Conservation (phyloP, 1,139 yeast species). For the Suhomyces maxii region DNA sequence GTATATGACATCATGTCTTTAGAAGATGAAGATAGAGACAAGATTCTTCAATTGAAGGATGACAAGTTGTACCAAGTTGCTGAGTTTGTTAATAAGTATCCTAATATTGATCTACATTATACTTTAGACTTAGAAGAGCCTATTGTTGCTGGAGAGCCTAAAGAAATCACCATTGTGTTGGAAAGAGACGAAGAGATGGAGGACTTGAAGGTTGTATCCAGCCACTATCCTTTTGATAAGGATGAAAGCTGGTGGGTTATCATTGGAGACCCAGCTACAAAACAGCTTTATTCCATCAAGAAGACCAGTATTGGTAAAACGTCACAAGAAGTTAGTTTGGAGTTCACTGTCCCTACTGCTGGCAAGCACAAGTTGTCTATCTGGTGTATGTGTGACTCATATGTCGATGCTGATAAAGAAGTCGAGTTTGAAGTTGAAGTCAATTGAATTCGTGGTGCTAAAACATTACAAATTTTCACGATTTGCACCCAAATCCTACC, state of each 20-base stretch:
- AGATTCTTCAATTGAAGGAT: slow-evolving; percentile 56
- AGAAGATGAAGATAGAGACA: slow-evolving; percentile 76
- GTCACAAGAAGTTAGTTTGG: slow-evolving; percentile 52
- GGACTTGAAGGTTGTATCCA: slow-evolving; percentile 58
- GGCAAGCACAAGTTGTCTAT: slow-evolving; percentile 65
- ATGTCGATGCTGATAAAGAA: slow-evolving; percentile 89
- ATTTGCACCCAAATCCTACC: too few relatives aligned
- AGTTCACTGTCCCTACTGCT: slow-evolving; percentile 56
- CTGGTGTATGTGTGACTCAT: slow-evolving; percentile 92
- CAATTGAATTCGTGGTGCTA: too few relatives aligned
- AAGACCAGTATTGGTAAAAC: slow-evolving; percentile 59
- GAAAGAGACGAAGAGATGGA: slow-evolving; percentile 78
- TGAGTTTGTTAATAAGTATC: slow-evolving; percentile 84
- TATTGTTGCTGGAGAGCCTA: slow-evolving; percentile 46
- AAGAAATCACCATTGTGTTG: slow-evolving; percentile 51
- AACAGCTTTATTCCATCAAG: slow-evolving; percentile 73
- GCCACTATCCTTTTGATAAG: slow-evolving; percentile 56
- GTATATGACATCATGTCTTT: slow-evolving; percentile 84
- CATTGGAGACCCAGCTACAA: slow-evolving; percentile 62
- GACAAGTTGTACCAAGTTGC: slow-evolving; percentile 65
- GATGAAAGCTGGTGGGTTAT: slow-evolving; percentile 90
- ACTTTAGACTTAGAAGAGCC: slow-evolving; percentile 43
- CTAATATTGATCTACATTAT: slow-evolving; percentile 74
- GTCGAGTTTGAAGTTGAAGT: slow-evolving; percentile 52
- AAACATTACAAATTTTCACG: too few relatives aligned